Evolutionary conservation across 805 yeast species (phyloP).

Genomic region (Wickerhamiella occidentalis): DNA sequence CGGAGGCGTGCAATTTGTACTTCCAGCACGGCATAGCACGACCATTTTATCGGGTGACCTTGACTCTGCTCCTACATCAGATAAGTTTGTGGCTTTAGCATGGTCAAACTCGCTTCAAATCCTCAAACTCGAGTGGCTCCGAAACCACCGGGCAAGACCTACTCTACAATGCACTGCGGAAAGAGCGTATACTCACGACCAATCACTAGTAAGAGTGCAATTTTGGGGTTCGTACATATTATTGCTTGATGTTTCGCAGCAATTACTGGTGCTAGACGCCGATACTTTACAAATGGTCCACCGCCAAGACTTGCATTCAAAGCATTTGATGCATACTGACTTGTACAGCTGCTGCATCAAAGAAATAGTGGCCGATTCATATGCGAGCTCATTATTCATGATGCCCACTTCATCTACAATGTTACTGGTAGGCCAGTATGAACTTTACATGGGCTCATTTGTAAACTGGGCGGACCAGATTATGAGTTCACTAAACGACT

Average conservation of each 20-base stretch:
- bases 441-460: constrained; percentile 44
- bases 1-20: constrained; percentile 8
- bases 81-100: constrained; percentile 47
- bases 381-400: constrained; percentile 25
- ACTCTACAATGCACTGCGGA: constrained; percentile 31
- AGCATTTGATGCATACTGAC: constrained; percentile 31
- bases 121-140: constrained; percentile 32
- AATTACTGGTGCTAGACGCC: constrained; percentile 34
- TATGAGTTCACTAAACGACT: constrained; percentile 36
- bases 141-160: constrained; percentile 10
- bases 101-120: constrained; percentile 54
- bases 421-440: constrained; percentile 42
- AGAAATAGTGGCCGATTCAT: constrained; percentile 26
- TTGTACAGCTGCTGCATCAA: constrained; percentile 23
- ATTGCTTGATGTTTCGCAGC: constrained; percentile 36
- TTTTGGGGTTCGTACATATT: constrained; percentile 37
- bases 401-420: constrained; percentile 36
- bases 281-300: constrained; percentile 30
- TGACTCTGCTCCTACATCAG: constrained; percentile 48
- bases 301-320: constrained; percentile 31
- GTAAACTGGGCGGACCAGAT: constrained; percentile 62
- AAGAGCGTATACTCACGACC: constrained; percentile 36
- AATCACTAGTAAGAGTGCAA: constrained; percentile 40
- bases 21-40: constrained; percentile 19
- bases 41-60: constrained; percentile 33